Evolutionary conservation across 352 stramenopile species (phyloP).

Genomic region (Phytophthora megakarya): DNA sequence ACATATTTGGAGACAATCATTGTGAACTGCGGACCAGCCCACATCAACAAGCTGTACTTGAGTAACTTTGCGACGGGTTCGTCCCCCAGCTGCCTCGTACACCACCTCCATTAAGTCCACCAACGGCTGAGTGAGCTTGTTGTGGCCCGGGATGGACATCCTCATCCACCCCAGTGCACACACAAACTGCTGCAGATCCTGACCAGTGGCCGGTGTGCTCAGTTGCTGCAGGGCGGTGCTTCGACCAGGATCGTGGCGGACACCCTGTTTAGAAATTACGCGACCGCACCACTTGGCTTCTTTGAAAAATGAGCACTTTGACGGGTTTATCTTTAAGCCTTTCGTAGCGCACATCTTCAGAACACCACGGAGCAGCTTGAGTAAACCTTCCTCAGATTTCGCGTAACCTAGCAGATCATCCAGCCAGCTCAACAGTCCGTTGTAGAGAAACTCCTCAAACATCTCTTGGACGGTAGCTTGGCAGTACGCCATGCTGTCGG

Average conservation of each 20-base stretch:
- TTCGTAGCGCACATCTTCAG: no score
- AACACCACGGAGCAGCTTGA: no score
- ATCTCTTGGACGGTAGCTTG: conserved; percentile 15
- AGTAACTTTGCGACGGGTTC: background rate
- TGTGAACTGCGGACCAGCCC: background rate
- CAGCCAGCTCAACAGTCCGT: conserved; percentile 21
- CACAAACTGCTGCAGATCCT: conserved; percentile 14
- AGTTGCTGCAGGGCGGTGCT: background rate
- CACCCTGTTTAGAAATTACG: conserved; percentile 1
- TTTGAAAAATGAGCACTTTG: conserved; percentile 11
- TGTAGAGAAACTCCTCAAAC: conserved; percentile 13
- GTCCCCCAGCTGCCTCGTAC: conserved; percentile 1
- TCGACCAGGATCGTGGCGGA: conserved; percentile 5
- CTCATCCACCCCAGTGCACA: conserved; percentile 9
- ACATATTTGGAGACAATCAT: background rate
- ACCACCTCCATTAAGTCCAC: conserved; percentile 2
- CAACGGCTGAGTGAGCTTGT: conserved; percentile 3
- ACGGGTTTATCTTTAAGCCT: no score
- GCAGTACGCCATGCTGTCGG: conserved; percentile 4
- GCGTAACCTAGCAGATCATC: conserved; percentile 1
- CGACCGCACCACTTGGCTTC: conserved; percentile 7
- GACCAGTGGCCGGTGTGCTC: background rate
- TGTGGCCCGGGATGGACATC: background rate
- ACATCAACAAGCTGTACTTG: conserved; percentile 2
- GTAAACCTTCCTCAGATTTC: background rate